phyloP scores from a whole-genome alignment of 768 basidiomycete genomes.

The Hygrocybe coccinea region DNA sequence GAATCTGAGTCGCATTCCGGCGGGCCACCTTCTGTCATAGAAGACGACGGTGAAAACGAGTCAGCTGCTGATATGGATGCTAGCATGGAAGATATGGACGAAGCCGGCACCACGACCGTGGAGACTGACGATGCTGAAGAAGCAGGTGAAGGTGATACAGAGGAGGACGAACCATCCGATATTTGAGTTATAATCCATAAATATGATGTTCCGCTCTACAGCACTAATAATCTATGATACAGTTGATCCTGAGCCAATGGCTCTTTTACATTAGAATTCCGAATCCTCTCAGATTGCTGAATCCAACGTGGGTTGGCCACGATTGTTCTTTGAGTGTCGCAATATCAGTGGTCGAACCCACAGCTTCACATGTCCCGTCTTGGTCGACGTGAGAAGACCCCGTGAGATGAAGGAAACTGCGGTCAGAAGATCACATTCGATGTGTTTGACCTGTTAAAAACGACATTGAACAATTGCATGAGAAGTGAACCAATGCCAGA shows the following conservation, averaged over 20 bases:
- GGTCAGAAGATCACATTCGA: conserved; percentile 77
- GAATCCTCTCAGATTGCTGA: background rate
- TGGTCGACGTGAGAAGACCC: conserved; percentile 73
- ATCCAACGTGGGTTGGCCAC: background rate
- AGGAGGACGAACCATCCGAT: conserved; percentile 48
- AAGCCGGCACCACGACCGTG: conserved; percentile 35
- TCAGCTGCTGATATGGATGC: conserved; percentile 54
- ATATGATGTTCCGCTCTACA: background rate
- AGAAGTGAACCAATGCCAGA: background rate
- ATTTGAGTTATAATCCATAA: conserved; percentile 7
- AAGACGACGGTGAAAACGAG: conserved; percentile 48
- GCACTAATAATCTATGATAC: background rate
- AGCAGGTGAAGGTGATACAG: conserved; percentile 45
- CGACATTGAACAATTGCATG: background rate
- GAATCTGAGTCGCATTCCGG: conserved; percentile 41
- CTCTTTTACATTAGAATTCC: background rate
- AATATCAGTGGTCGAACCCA: conserved; percentile 76
- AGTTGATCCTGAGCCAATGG: background rate
- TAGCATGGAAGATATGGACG: conserved; percentile 55
- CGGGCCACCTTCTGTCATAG: conserved; percentile 38
- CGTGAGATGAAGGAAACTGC: conserved; percentile 73
- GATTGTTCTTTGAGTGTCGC: conserved; percentile 26
- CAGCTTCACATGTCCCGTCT: conserved; percentile 70
- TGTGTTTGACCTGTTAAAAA: conserved; percentile 63
- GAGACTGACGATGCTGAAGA: conserved; percentile 42